Evolutionary conservation across 352 stramenopile genomes (phyloP).

Genomic region (Detonula confervacea): DNA sequence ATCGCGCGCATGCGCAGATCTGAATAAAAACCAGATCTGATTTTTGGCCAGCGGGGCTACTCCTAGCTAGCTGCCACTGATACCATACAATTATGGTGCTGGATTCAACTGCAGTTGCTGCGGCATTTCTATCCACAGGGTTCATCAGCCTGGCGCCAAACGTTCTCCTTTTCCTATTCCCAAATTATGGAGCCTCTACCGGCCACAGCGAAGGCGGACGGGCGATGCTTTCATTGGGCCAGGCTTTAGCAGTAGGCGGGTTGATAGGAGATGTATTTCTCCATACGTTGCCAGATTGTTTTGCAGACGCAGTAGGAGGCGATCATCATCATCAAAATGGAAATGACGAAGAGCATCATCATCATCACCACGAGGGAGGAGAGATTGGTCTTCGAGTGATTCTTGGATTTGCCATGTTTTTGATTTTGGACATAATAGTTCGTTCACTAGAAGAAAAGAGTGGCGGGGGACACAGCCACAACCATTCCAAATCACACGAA

Average conservation of each 20-base stretch:
- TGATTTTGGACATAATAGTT: conserved; percentile 72
- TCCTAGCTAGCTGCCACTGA: too few species aligned
- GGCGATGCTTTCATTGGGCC: conserved; percentile 63
- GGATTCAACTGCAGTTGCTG: conserved; percentile 44
- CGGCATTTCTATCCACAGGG: conserved; percentile 63
- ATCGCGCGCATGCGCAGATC: too few species aligned
- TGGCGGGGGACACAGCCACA: conserved; percentile 23
- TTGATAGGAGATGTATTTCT: conserved; percentile 92
- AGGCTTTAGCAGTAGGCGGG: conserved; percentile 88
- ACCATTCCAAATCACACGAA: conserved; percentile 21
- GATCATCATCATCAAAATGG: conserved; percentile 8
- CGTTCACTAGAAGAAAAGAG: conserved; percentile 47
- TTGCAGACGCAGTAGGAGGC: conserved; percentile 45
- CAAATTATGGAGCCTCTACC: conserved; percentile 50
- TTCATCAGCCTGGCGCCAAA: conserved; percentile 81
- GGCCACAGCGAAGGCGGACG: conserved; percentile 6
- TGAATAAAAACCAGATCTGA: too few species aligned
- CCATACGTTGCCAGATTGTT: conserved; percentile 90
- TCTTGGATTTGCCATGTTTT: conserved; percentile 71
- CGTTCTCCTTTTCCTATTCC: conserved; percentile 76
- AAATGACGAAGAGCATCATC: conserved; percentile 65
- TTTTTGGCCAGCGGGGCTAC: too few species aligned
- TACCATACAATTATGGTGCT: conserved; percentile 16
- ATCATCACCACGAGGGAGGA: conserved; percentile 63
- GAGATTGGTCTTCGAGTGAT: conserved; percentile 72